phyloP scores from a whole-genome alignment of 2,329 filamentous ascomycete species.

The Talaromyces funiculosus region DNA sequence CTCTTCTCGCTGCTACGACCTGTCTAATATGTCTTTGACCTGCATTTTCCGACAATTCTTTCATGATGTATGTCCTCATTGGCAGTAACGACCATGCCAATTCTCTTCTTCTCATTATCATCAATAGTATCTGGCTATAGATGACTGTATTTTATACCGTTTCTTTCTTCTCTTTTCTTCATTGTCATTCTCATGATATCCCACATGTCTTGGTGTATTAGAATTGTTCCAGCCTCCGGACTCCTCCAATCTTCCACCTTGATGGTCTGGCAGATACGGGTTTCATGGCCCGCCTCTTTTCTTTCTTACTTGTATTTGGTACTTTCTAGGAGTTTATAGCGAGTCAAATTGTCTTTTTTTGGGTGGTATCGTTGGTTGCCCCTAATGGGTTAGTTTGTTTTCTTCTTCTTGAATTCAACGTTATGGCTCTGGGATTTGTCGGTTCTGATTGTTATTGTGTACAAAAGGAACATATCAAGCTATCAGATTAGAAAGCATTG shows the following conservation, averaged over 20 bases:
- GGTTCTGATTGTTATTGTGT: too few relatives aligned
- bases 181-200: slow-evolving; percentile 13
- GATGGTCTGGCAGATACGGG: neutral
- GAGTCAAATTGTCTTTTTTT: neutral
- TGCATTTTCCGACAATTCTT: slow-evolving; percentile 1
- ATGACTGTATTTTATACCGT: neutral
- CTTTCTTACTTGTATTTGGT: neutral
- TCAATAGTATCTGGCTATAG: neutral
- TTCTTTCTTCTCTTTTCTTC: slow-evolving; percentile 2
- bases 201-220: slow-evolving; percentile 8
- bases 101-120: neutral
- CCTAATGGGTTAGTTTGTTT: neutral
- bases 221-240: neutral
- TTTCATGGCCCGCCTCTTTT: neutral
- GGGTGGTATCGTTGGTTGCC: neutral
- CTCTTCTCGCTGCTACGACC: neutral
- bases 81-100: slow-evolving; percentile 12
- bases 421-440: too few relatives aligned
- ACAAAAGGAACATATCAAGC: too few relatives aligned
- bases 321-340: neutral
- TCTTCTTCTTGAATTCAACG: too few relatives aligned
- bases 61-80: neutral
- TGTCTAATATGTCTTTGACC: neutral
- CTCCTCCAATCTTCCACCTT: neutral
- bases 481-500: too few relatives aligned